These are phyloP conservation scores for Pseudogymnoascus sp. DNA, from an alignment of 2,329 filamentous ascomycete species.

Conservation along the genomic window DNA sequence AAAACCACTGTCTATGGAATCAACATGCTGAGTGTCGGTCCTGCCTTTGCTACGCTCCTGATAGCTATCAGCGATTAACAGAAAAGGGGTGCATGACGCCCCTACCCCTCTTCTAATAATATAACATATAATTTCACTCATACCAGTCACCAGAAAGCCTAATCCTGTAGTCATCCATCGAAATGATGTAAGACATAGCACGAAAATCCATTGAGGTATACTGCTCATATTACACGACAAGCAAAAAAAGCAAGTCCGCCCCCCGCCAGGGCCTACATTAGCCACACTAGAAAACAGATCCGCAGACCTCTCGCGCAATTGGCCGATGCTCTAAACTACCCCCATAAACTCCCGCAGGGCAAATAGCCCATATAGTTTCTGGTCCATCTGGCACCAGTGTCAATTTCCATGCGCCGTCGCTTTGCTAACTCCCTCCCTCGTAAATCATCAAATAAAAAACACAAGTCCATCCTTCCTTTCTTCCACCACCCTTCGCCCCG, in stretches of 20 bases:
- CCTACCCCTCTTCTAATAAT: not conserved
- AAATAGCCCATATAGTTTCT: not conserved
- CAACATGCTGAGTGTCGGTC: too few relatives aligned
- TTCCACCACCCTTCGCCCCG: not conserved
- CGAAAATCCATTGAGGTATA: too few relatives aligned
- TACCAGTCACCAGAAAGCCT: not conserved
- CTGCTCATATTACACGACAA: constrained; percentile 8
- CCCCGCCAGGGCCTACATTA: not conserved
- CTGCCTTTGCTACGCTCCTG: too few relatives aligned
- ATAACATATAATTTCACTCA: not conserved
- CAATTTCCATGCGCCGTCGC: not conserved
- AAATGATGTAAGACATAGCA: too few relatives aligned
- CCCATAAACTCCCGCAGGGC: not conserved
- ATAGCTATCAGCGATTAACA: too few relatives aligned
- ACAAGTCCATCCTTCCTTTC: not conserved
- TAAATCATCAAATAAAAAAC: constrained; percentile 2
- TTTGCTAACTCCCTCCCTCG: not conserved
- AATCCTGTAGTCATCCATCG: too few relatives aligned
- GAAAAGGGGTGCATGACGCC: not conserved
- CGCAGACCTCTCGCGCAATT: not conserved
- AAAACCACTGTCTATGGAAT: too few relatives aligned
- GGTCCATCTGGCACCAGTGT: not conserved
- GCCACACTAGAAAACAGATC: not conserved
- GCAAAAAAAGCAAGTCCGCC: not conserved
- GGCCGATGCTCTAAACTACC: not conserved